Percentiles rank a stretch among this genome's conserved stretches.
phyloP scores from a whole-genome alignment of 1,139 yeast genomes.

The Candida tropicalis region DNA sequence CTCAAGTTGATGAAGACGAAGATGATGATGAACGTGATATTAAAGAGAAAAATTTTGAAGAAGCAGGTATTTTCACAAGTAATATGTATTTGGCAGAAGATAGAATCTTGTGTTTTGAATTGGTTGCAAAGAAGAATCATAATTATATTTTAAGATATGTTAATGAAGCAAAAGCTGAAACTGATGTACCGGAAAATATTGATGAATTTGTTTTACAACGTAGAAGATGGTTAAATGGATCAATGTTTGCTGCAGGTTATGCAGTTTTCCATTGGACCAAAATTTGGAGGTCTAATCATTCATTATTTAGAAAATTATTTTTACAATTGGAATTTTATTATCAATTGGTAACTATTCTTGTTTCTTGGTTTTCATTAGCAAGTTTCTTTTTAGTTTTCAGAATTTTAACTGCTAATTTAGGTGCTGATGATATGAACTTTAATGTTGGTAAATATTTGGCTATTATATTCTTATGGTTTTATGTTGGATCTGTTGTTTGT shows the following conservation, averaged over 20 bases:
- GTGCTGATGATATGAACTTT: slow-evolving; percentile 50
- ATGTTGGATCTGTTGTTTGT: slow-evolving; percentile 43
- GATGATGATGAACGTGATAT: slow-evolving; percentile 47
- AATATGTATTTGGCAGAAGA: slow-evolving; percentile 89
- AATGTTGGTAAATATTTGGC: slow-evolving; percentile 45
- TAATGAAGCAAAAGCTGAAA: slow-evolving; percentile 75
- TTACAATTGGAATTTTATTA: slow-evolving; percentile 72
- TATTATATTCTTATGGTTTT: slow-evolving; percentile 46
- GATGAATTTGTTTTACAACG: slow-evolving; percentile 78
- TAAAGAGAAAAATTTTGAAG: slow-evolving; percentile 45
- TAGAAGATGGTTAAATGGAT: slow-evolving; percentile 85
- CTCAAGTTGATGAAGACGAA: slow-evolving; percentile 28
- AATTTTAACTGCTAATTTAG: slow-evolving; percentile 58
- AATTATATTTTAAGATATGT: slow-evolving; percentile 72
- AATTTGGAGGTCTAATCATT: slow-evolving; percentile 71
- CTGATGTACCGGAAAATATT: slow-evolving; percentile 78
- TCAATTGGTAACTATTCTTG: slow-evolving; percentile 64
- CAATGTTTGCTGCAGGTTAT: slow-evolving; percentile 80
- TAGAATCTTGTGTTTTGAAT: slow-evolving; percentile 78
- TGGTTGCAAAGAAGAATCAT: slow-evolving; percentile 68
- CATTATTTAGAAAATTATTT: slow-evolving; percentile 59
- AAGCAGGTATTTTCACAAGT: slow-evolving; percentile 71
- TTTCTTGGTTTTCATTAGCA: slow-evolving; percentile 81
- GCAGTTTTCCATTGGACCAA: slow-evolving; percentile 71
- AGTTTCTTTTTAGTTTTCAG: slow-evolving; percentile 77